Evolutionary conservation across 805 yeast genomes (phyloP), one percentile per base, ranked within the genome.

Genomic region (Suhomyces xylopsoci): DNA sequence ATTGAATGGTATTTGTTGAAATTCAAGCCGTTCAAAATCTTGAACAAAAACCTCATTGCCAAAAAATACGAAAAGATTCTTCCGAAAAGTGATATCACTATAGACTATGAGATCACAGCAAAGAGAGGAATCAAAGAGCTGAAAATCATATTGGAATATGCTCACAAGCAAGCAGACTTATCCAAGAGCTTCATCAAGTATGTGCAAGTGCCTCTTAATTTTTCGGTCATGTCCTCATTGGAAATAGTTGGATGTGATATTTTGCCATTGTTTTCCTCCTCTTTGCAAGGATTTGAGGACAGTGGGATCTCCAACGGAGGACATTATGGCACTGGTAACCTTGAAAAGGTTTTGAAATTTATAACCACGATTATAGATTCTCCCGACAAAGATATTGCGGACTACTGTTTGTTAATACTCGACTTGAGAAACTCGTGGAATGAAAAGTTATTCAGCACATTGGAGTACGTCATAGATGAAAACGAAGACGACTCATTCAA

Each of bases 391-490:
- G 69, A 68, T 7, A 65, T 77, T 48, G 70, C 81, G 2, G 83
- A 82, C 47, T 89, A 79, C 65, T 84, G 87, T 56, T 68, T 87
- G 46, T 70, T 88, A 50, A 76, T 90, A 0, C 62, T 93, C 12
- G 98, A 94, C 64, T 68, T 94, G 52, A 79, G 90, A 57, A 93
- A 94, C 65, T 78, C 88, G 2, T 92, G 97, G 94, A 77, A 80
- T 6, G 85, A 84, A 47, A 78, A 79, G 26, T 58, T 77, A 32
- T 38, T 50, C 4, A 65, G 64, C 42, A 56, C 67, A 2, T 53
- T 81, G 9, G 57, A 58, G 1, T 74, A 71, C 54, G 67, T 67
- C 15, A 67, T 69, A 4, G 67, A 62, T 19, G 42, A 38, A 15
- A 36, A 15, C 41, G 20, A 51, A 2, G 61, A 62, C 9, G 54